phyloP scores from a whole-genome alignment of 345 rosid genomes.

The Lumnitzera littorea region DNA sequence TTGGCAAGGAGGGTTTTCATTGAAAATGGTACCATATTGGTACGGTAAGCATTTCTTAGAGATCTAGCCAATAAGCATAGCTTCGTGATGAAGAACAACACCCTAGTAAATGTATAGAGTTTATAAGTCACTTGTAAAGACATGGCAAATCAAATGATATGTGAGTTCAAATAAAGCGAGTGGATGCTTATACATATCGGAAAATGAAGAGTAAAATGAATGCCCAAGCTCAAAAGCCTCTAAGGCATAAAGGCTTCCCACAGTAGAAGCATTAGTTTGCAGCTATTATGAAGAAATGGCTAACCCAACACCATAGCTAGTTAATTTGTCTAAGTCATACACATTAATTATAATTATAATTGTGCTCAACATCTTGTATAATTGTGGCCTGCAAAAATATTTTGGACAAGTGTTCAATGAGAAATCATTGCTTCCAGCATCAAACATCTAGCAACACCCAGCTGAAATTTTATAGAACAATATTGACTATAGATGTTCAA shows the following conservation, averaged over 20 bases:
- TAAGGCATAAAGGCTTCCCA: slow-evolving; percentile 64
- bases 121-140: neutral
- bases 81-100: slow-evolving; percentile 67
- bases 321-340: slow-evolving; percentile 76
- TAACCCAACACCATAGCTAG: slow-evolving; percentile 84
- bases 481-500: too few species aligned
- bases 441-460: neutral
- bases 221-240: slow-evolving; percentile 85
- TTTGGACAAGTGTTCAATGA: neutral
- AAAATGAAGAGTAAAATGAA: slow-evolving; percentile 70
- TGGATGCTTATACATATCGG: slow-evolving; percentile 35
- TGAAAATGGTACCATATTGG: slow-evolving; percentile 66
- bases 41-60: slow-evolving; percentile 80
- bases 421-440: neutral
- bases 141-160: neutral
- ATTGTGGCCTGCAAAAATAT: slow-evolving; percentile 44
- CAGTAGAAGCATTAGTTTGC: slow-evolving; percentile 92
- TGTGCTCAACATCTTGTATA: slow-evolving; percentile 33
- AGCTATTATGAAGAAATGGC: slow-evolving; percentile 70
- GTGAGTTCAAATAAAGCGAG: neutral
- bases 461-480: too few species aligned
- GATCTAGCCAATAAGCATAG: slow-evolving; percentile 79
- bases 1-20: slow-evolving; percentile 54
- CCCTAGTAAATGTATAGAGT: slow-evolving; percentile 29
- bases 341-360: slow-evolving; percentile 49